Conservation (phyloP, 257 asterid species). For the Scutellaria barbata region DNA sequence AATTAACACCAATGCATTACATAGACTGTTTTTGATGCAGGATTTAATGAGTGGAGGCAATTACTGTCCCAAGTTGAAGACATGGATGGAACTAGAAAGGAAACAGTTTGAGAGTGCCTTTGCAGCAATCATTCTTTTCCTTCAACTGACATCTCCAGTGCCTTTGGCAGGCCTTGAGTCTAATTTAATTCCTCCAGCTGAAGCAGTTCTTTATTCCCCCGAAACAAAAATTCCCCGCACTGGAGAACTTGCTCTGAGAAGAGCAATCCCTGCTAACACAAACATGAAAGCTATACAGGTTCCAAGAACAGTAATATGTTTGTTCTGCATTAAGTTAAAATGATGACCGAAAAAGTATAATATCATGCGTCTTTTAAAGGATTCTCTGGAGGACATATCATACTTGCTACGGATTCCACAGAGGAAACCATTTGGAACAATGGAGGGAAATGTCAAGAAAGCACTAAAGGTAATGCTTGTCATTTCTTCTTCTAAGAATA, state of each 20-base stretch:
- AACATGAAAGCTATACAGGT: constrained; percentile 98
- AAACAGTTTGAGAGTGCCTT: constrained; percentile 57
- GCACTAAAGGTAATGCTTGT: constrained; percentile 73
- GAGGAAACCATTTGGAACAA: constrained; percentile 93
- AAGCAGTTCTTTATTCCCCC: constrained; percentile 96
- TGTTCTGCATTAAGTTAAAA: neutral
- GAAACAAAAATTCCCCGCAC: constrained; percentile 95
- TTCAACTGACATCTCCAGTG: constrained; percentile 72
- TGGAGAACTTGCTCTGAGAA: constrained; percentile 94
- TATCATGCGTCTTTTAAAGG: constrained; percentile 48
- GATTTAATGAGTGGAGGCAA: constrained; percentile 42
- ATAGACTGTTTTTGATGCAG: constrained; percentile 52
- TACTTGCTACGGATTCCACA: constrained; percentile 98
- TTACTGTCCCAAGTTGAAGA: constrained; percentile 33
- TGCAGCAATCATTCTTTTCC: constrained; percentile 54
- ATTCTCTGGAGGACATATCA: constrained; percentile 90
- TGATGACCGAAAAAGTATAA: neutral
- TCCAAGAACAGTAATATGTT: constrained; percentile 11
- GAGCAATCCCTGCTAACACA: constrained; percentile 96
- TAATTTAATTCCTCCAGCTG: constrained; percentile 63
- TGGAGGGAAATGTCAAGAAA: constrained; percentile 97
- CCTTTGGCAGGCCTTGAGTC: constrained; percentile 52
- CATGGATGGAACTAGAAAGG: constrained; percentile 44
- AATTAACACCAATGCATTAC: constrained; percentile 31
- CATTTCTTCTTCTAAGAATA: constrained; percentile 17